phyloP scores from a whole-genome alignment of 1,139 yeast genomes.

The Pichia inconspicua region DNA sequence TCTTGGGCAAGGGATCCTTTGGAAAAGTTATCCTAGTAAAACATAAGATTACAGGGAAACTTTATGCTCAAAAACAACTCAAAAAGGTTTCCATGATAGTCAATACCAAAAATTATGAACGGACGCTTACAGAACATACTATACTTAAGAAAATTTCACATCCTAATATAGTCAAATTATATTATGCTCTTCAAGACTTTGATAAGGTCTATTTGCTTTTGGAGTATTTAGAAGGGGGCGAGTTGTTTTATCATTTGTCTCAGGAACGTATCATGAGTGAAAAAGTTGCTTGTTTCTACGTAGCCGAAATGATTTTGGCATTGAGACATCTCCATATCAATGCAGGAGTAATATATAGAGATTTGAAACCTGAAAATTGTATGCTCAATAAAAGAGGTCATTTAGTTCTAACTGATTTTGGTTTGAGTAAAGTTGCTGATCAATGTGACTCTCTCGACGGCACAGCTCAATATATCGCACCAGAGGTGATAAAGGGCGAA shows the following conservation, averaged over 20 bases:
- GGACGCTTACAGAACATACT: conserved; percentile 67
- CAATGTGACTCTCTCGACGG: conserved; percentile 72
- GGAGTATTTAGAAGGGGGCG: conserved; percentile 91
- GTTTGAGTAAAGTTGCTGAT: conserved; percentile 63
- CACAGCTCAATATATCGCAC: conserved; percentile 95
- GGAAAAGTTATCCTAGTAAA: conserved; percentile 84
- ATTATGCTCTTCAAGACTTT: conserved; percentile 83
- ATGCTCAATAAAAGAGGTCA: conserved; percentile 73
- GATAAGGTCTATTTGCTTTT: conserved; percentile 81
- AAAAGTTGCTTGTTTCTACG: conserved; percentile 71
- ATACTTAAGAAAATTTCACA: conserved; percentile 64
- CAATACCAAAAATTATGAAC: conserved; percentile 42
- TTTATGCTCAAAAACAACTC: conserved; percentile 86
- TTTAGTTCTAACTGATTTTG: conserved; percentile 86
- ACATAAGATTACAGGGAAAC: conserved; percentile 57
- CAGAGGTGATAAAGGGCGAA: conserved; percentile 80
- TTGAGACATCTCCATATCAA: conserved; percentile 65
- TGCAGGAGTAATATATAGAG: conserved; percentile 84
- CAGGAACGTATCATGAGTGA: conserved; percentile 54
- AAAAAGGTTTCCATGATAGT: conserved; percentile 71
- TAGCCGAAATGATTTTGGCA: conserved; percentile 83
- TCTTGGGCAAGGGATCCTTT: conserved; percentile 82
- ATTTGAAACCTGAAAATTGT: conserved; percentile 90
- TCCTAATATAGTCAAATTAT: conserved; percentile 81
- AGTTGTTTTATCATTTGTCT: conserved; percentile 74